These are phyloP conservation scores for Aspergillus sp. DNA, from an alignment of 2,329 filamentous ascomycete species.

Conservation along the genomic window DNA sequence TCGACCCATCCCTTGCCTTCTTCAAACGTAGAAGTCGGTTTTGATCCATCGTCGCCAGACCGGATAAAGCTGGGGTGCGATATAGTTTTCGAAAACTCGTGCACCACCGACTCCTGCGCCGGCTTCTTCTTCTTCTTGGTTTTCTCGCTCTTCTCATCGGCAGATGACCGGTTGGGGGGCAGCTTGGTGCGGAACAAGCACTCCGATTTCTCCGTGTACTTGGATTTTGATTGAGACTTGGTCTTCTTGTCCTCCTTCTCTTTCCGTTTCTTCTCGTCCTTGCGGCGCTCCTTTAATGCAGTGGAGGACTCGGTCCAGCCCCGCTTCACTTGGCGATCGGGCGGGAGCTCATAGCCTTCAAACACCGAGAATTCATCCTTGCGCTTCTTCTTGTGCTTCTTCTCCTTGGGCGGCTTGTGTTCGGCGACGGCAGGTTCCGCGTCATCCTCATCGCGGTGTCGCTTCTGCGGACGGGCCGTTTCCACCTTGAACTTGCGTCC, in stretches of 20 bases:
- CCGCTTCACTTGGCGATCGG: conserved; percentile 77
- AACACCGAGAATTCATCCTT: conserved; percentile 55
- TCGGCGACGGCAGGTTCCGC: conserved; percentile 24
- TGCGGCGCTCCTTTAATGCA: conserved; percentile 43
- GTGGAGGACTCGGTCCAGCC: conserved; percentile 76
- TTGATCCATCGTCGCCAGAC: conserved; percentile 45
- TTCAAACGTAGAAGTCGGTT: conserved; percentile 64
- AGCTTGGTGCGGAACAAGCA: conserved; percentile 81
- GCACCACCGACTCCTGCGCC: conserved; percentile 66
- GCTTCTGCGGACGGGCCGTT: conserved; percentile 68
- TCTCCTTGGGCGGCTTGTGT: conserved; percentile 34
- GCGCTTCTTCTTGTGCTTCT: conserved; percentile 40
- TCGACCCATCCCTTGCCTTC: conserved; percentile 90
- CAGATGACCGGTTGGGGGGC: conserved; percentile 54
- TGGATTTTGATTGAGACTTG: conserved; percentile 64
- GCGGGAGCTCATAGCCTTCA: conserved; percentile 69
- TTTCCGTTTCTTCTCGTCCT: conserved; percentile 49
- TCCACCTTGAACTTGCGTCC: conserved; percentile 84
- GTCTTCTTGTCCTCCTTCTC: conserved; percentile 57
- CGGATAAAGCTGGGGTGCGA: conserved; percentile 83
- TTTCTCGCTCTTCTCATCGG: conserved; percentile 32
- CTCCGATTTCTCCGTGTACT: conserved; percentile 77
- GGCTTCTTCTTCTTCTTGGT: conserved; percentile 65
- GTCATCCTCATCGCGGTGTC: conserved; percentile 41
- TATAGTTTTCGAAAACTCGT: conserved; percentile 84